Evolutionary conservation across 139 green algal genomes (phyloP), one percentile per base, ranked within the genome.

Genomic region (Astrephomene gubernaculifera): DNA sequence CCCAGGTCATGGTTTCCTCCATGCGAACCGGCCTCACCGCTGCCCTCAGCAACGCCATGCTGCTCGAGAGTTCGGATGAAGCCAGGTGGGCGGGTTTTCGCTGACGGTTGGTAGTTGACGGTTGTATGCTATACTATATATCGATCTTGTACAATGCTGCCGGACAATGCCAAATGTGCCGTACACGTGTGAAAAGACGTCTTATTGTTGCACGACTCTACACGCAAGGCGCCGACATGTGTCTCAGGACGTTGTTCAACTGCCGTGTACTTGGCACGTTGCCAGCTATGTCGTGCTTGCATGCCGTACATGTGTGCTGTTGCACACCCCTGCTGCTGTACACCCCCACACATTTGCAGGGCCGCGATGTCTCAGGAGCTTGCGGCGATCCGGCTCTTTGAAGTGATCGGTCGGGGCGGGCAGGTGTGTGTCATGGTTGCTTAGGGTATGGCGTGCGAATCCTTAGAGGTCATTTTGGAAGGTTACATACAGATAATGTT

Each of bases 1-100:
- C 68, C 68, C 74, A 82, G 74, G 38, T 82, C 35, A 82, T 82
- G 74, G 74, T 82, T 21, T 44, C 54, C 2, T 71, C 54, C 38
- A 82, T 82, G 74, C 74, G 74, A 10, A 60, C 74, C 25, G 74
- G 74, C 1, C 74, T 82, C 25, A 71, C 24, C 6, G 74, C 74
- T 4, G 74, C 74, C 1, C 54, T 82, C 4, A 71, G 36, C 19
- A 71, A 39, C 53, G 74, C 74, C 27, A 64, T 82, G 54, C 7
- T 33, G 35, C 33, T 64, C 27, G 57, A 71, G n/a, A 21, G 9
- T 38, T 39, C 25, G 2, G 74, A 82, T 38, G 74, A 82, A 14
- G 74, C 74, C 74, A 71, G 39, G 74, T 82, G 52, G 21, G 73
- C 6, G 7, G 44, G 49, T n/a, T n/a, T n/a, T n/a, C n/a, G n/a